Evolutionary conservation across 352 stramenopile genomes (phyloP), one percentile per base, ranked within the genome.

Genomic region (Globisporangium mamillatum): DNA sequence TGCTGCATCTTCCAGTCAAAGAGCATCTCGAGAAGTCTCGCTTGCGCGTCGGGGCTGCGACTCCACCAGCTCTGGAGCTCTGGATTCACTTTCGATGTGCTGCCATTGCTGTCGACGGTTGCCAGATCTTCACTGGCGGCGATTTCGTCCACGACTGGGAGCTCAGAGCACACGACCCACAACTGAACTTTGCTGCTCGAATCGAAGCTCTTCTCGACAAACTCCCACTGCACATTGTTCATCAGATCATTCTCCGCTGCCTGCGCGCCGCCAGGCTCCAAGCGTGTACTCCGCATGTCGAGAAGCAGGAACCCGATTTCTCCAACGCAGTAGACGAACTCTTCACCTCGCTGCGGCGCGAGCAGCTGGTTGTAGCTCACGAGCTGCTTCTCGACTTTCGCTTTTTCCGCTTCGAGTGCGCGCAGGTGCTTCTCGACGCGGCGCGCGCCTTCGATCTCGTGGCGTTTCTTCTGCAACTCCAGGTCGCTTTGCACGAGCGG

Each of bases 1-100:
- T 78, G 73, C 52, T 86, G 72, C 18, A 93, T 58, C 48, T 90
- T 91, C 85, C 85, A 93, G n/a, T 91, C 81, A 38, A 91, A 91
- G 4, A 93, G 53, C 10, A 86, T 36, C 1, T 66, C 73, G 4
- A 93, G 63, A 4, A 93, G 62, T 1, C 83, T 77, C 56, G 75
- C 60, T 41, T 90, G 85, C 0, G 72, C 71, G 18, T 64, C 27
- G 0, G 69, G 56, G 44, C 81, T 84, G 4, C 29, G 54, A 4
- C 73, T 69, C 83, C 85, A 93, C 60, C 78, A 72, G 0, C 66
- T 84, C 27, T 72, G 74, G 24, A 70, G 69, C 20, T 76, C 72
- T 27, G 62, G 66, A 16, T 29, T 46, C 4, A 7, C 20, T 22
- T 48, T 48, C 9, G n/a, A 10, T 16, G 25, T 12, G 36, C 16